Evolutionary conservation across 73 alveolate species (phyloP), one percentile per base, ranked within the genome.

Genomic region (Stentor roeselii): DNA sequence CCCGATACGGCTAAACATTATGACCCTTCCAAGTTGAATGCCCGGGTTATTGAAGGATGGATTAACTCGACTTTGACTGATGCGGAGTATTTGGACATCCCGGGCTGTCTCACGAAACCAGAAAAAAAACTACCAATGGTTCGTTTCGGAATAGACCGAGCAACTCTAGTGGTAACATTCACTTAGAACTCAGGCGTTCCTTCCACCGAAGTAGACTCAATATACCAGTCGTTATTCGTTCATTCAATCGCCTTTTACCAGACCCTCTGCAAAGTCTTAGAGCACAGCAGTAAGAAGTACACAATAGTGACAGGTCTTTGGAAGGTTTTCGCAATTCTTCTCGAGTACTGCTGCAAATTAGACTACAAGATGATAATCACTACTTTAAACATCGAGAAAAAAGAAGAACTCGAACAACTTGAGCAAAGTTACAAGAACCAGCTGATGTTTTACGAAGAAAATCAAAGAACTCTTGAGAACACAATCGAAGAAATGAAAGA

Each of bases 1-100:
- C 67, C 67, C 21, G 67, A 50, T 50, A 50, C 67, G 21, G 6
- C 67, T 11, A 50, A 50, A 50, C 6, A 6, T 21, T 11, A 11
- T 21, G 67, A 50, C 30, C 6, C 67, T 50, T 50, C 67, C 6
- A 50, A 85, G n/a, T 32, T 87, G 39, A 89, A 89, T 86, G 82
- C 95, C 0, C 85, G 87, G 61, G 80, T 90, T 11, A 86, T 90
- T 0, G 95, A 90, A 74, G 36, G 60, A 77, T 90, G 95, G 95
- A 74, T 90, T 0, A 87, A 90, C 59, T 91, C 87, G 74, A 90
- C 95, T n/a, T 74, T 90, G 27, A 39, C 83, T 2, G 93, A 87
- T 84, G 95, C 95, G n/a, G 95, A 87, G 38, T 92, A 90, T 74
- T 60, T 76, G 39, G 90, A 90, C 80, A 75, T 90, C 41, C 95